Base-by-base conservation (phyloP, 192 early-diverging fungal genomes). In the Coemansia sp. region DNA sequence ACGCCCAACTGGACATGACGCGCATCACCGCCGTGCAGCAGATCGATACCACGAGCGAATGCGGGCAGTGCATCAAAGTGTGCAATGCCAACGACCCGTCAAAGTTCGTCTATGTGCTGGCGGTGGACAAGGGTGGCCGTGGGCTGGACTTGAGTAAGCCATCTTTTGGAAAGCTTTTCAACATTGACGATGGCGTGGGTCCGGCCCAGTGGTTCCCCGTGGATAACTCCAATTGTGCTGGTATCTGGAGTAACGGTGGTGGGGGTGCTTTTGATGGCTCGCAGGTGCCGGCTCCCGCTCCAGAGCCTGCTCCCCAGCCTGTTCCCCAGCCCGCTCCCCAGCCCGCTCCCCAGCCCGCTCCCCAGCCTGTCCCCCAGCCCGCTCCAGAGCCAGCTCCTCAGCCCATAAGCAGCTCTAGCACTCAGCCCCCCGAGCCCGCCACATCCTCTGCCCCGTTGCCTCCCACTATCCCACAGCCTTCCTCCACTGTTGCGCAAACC, bases 61-160 rank as follows among this genome's bases (percentile, higher is more conserved):
- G 82, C 45, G 81, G 81, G 8, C 55, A 70, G 41, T 83, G 82
- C 48, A 48, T 83, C 33, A 82, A 77, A 37, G 81, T 79, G 16
- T 37, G 57, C 13, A 79, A 79, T 36, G 48, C 62, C 23, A 55
- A 77, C 26, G 61, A 83, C 28, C 38, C 55, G 11, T 61, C 58
- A 18, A 80, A 72, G 45, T 81, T 41, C 15, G 61, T 78, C 39
- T 75, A 83, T 18, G 82, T 82, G 35, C 42, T 83, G 26, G 82
- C 75, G 2, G 79, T 83, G 7, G 82, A 83, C 44, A 71, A 70
- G 3, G 82, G 82, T 16, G 82, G 82, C 1, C 43, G 52, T 2
- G 82, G 82, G 11, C 53, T 83, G 18, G 81, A 82, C 37, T 61
- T 83, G 37, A 80, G 79, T 57, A 64, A 70, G 31, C 67, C 68